Conservation (phyloP, 345 rosid species). For the Angophora floribunda region DNA sequence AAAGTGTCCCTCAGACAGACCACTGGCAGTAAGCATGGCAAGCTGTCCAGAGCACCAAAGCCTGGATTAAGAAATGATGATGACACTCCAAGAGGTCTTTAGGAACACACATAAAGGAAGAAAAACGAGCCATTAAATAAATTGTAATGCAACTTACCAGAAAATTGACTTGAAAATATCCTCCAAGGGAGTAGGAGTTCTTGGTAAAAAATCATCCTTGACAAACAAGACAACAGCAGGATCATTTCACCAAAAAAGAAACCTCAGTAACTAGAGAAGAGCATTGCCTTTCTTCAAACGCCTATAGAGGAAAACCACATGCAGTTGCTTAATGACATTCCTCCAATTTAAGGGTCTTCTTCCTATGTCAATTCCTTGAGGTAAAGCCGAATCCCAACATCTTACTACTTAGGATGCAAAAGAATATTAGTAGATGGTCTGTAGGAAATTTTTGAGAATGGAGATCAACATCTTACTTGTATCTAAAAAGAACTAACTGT, state of each 20-base stretch:
- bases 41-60: conserved; percentile 65
- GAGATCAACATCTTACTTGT: neutral
- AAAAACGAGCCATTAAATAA: neutral
- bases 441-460: neutral
- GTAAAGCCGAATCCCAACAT: neutral
- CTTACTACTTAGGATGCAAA: neutral
- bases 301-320: neutral
- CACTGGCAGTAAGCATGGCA: conserved; percentile 84
- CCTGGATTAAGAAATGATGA: conserved; percentile 33
- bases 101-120: neutral
- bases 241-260: neutral
- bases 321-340: neutral
- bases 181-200: conserved; percentile 90
- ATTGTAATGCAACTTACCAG: conserved; percentile 38
- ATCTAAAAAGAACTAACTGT: neutral
- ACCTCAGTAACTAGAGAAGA: neutral
- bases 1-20: conserved; percentile 96
- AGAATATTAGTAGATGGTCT: neutral
- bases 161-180: conserved; percentile 83
- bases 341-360: neutral
- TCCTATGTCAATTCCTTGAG: neutral
- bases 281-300: neutral
- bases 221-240: neutral
- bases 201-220: conserved; percentile 96
- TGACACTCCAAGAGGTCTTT: conserved; percentile 6